These are phyloP conservation scores for Verruconis gallopava DNA, from an alignment of 2,329 filamentous ascomycete species.

Conservation along the genomic window DNA sequence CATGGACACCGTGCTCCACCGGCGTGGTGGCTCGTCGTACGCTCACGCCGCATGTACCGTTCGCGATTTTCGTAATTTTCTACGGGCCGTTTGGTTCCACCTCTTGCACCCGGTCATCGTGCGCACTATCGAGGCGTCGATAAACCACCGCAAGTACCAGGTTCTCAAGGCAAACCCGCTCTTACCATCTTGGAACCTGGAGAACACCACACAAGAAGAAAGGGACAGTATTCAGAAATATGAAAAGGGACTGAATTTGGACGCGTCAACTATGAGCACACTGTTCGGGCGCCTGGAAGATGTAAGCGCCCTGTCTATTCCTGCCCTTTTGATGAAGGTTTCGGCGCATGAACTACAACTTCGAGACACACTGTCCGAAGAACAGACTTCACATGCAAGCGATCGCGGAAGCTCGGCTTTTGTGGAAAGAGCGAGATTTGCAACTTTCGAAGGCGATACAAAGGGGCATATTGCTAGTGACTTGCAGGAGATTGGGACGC, in stretches of 20 bases:
- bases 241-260: constrained; percentile 1
- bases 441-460: too few species aligned
- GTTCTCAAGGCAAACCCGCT: constrained; percentile 6
- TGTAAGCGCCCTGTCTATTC: constrained; percentile 5
- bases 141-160: constrained; percentile 7
- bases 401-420: too few species aligned
- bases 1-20: constrained; percentile 1
- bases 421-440: too few species aligned
- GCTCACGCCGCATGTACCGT: constrained; percentile 7
- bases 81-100: constrained; percentile 7
- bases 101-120: constrained; percentile 3
- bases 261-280: not conserved
- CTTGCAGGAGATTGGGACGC: too few species aligned
- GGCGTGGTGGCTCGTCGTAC: not conserved
- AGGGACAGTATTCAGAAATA: not conserved
- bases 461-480: too few species aligned
- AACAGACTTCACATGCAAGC: not conserved
- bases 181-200: not conserved
- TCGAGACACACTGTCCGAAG: not conserved
- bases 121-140: not conserved
- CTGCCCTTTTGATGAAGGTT: constrained; percentile 3
- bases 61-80: constrained; percentile 3
- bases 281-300: constrained; percentile 7
- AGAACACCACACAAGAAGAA: not conserved
- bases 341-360: not conserved